Base-by-base conservation (phyloP, 257 asterid genomes). In the Petunia secreta region DNA sequence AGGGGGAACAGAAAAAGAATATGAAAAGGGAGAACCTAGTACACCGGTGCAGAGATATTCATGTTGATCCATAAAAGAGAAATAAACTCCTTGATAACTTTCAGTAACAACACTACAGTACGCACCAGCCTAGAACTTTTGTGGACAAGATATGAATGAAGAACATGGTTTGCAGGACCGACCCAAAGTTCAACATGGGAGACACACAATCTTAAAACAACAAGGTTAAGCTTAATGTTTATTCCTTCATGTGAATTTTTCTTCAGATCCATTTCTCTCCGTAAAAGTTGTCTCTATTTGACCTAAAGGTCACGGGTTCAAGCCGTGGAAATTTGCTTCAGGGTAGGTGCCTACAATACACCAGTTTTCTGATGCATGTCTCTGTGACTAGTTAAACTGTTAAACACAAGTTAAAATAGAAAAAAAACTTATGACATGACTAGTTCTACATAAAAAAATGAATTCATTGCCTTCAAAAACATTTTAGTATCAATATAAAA, bases 241-340 rank as follows among this genome's bases (percentile, higher is more conserved):
- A 73, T 13, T 73, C 46, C 60, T 71, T 71, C 46, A 34, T 36
- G 77, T 50, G 62, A 71, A 71, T 50, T 5, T 25, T 10, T 50
- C 62, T 50, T 48, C 6, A 73, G 77, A 73, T 71, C 34, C 77
- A 50, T 34, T 10, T 11, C 25, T 48, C 60, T 71, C 77, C 50
- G 25, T 50, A 71, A 43, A 48, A 34, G 44, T 71, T 25, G 25
- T 25, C 25, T 25, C 25, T 25, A 25, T 25, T 25, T 25, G 25
- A 25, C 25, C 25, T 25, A 25, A 25, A 25, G 25, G 25, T 25
- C 25, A 25, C 25, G 25, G 25, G 25, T 25, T 25, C 25, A 25
- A 25, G 25, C 25, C 25, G 25, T 25, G 25, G 25, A 25, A 25
- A 25, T 25, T 25, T 25, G 25, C 25, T 25, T 25, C 25, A 25